A percentile compares a stretch with the other conserved stretches of the same genome.
Evolutionary conservation across 2,329 filamentous ascomycete genomes (phyloP).

Genomic region (Ascosphaera aggregata): DNA sequence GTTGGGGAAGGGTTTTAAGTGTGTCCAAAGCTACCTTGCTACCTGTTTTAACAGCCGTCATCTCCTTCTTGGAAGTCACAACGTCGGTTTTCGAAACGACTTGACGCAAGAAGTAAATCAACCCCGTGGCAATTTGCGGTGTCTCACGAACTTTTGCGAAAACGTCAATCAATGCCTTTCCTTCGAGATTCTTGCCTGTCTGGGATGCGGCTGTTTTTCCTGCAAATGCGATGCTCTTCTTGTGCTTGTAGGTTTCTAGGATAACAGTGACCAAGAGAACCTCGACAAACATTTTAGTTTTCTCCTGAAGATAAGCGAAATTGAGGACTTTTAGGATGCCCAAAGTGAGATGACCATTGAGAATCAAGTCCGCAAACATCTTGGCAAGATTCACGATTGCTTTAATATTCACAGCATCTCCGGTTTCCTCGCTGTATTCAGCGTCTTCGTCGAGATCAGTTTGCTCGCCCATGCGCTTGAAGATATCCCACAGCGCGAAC

Average conservation of each 20-base stretch:
- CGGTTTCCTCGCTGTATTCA: constrained; percentile 24
- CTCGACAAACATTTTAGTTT: constrained; percentile 58
- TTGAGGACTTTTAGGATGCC: constrained; percentile 41
- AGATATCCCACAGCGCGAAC: constrained; percentile 66
- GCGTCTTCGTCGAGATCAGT: constrained; percentile 35
- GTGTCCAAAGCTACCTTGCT: constrained; percentile 19
- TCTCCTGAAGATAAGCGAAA: constrained; percentile 51
- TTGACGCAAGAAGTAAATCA: constrained; percentile 62
- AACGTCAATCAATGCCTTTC: constrained; percentile 36
- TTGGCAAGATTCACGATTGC: constrained; percentile 45
- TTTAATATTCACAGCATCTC: constrained; percentile 26
- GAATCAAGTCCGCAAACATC: constrained; percentile 39
- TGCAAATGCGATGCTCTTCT: constrained; percentile 6
- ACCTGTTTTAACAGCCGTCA: constrained; percentile 25
- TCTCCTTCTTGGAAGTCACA: constrained; percentile 26
- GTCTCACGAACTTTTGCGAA: constrained; percentile 41
- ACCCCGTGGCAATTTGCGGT: constrained; percentile 44
- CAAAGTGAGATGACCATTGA: constrained; percentile 34
- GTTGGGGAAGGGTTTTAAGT: constrained; percentile 10
- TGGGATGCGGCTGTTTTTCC: constrained; percentile 7
- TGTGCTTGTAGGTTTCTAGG: constrained; percentile 31
- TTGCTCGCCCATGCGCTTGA: constrained; percentile 64
- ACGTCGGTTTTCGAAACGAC: constrained; percentile 43
- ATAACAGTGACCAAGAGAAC: constrained; percentile 56
- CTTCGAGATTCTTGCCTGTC: constrained; percentile 11